These are phyloP conservation scores for Podaxis sp. DNA, from an alignment of 768 basidiomycete species.

Conservation along the genomic window DNA sequence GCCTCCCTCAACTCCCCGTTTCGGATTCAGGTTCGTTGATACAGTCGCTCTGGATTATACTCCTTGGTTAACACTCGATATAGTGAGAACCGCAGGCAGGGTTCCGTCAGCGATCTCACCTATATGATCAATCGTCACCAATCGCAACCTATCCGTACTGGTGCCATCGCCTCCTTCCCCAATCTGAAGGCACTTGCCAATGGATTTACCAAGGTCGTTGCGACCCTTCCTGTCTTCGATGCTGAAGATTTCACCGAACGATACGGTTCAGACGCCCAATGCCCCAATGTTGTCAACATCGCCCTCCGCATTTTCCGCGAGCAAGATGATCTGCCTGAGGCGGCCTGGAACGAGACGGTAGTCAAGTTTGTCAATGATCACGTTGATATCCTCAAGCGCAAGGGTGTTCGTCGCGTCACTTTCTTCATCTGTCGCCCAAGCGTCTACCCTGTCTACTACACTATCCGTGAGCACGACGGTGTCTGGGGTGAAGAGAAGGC, in stretches of 20 bases:
- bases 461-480: constrained; percentile 69
- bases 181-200: constrained; percentile 60
- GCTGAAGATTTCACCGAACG: constrained; percentile 66
- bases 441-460: constrained; percentile 93
- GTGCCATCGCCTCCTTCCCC: constrained; percentile 89
- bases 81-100: constrained; percentile 71
- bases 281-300: constrained; percentile 92
- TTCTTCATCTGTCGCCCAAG: constrained; percentile 88
- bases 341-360: constrained; percentile 72
- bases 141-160: constrained; percentile 84
- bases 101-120: constrained; percentile 92
- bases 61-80: background rate
- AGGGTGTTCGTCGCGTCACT: constrained; percentile 89
- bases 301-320: constrained; percentile 85
- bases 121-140: constrained; percentile 87
- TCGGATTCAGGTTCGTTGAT: constrained; percentile 41
- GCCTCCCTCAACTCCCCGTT: constrained; percentile 77
- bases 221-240: constrained; percentile 72
- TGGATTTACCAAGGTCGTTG: constrained; percentile 73
- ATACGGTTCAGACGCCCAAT: constrained; percentile 66
- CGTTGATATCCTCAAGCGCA: constrained; percentile 53
- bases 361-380: constrained; percentile 68
- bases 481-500: constrained; percentile 92
- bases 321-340: constrained; percentile 74
- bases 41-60: background rate